phyloP scores from a whole-genome alignment of 305 asterid genomes.

The Petunia hybrid region DNA sequence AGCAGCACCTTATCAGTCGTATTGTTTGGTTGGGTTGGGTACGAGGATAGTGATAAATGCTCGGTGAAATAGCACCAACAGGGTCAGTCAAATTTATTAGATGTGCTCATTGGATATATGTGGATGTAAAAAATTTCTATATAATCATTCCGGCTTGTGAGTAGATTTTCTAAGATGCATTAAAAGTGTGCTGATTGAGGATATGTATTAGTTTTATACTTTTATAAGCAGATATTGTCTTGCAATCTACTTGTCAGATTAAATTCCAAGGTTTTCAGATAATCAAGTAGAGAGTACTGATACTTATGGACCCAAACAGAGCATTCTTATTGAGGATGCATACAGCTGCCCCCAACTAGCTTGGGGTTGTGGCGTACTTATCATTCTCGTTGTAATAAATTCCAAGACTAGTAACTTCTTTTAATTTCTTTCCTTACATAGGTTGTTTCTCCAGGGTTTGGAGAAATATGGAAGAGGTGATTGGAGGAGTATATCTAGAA shows the following conservation, averaged over 20 bases:
- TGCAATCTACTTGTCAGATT: not conserved
- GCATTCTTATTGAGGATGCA: no score
- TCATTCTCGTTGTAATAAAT: not conserved
- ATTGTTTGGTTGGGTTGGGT: constrained; percentile 1
- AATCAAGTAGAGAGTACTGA: no score
- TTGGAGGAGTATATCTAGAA: constrained; percentile 41
- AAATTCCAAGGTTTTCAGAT: not conserved
- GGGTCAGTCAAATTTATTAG: not conserved
- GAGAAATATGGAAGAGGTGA: constrained; percentile 38
- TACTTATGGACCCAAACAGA: no score
- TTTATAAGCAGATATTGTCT: not conserved
- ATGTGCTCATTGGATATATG: not conserved
- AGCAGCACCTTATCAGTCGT: not conserved
- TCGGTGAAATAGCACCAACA: not conserved
- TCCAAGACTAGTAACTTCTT: not conserved
- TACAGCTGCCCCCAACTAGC: no score
- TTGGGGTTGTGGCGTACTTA: no score
- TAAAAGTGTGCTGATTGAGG: not conserved
- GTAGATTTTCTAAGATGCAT: not conserved
- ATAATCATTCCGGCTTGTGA: not conserved
- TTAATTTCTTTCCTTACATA: constrained; percentile 15
- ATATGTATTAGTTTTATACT: not conserved
- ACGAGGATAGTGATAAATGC: not conserved
- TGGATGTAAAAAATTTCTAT: not conserved
- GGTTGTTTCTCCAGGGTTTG: constrained; percentile 42